Conservation (phyloP, 2,329 filamentous ascomycete genomes). For the Aspergillus proliferans region DNA sequence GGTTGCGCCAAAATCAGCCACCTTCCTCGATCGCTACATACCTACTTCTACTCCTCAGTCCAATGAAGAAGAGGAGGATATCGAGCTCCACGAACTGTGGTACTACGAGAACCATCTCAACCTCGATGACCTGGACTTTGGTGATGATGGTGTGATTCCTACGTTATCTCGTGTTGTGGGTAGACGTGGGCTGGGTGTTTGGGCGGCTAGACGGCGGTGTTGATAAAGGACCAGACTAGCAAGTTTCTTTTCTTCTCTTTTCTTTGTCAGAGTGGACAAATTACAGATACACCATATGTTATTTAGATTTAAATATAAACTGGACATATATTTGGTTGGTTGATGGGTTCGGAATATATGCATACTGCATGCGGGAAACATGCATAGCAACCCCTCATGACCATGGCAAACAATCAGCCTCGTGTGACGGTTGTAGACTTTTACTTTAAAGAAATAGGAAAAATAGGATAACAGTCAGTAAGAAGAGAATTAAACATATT, state of each 20-base stretch:
- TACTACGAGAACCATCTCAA: conserved; percentile 43
- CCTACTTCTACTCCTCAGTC: too few species aligned
- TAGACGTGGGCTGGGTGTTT: conserved; percentile 44
- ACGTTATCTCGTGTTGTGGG: conserved; percentile 44
- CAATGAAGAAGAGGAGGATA: conserved; percentile 7
- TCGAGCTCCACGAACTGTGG: conserved; percentile 37
- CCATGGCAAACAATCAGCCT: too few species aligned
- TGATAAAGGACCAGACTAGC: not conserved
- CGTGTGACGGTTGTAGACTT: too few species aligned
- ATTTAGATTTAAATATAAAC: not conserved
- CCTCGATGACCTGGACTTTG: conserved; percentile 48
- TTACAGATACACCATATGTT: too few species aligned
- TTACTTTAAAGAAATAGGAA: too few species aligned
- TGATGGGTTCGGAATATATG: too few species aligned
- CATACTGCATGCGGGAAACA: too few species aligned
- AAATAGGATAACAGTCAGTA: too few species aligned
- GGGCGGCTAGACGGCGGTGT: conserved; percentile 36
- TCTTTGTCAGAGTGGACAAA: not conserved
- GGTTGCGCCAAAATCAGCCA: conserved; percentile 41
- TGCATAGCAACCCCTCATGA: too few species aligned
- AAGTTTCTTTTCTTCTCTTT: conserved; percentile 3
- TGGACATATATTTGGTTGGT: not conserved
- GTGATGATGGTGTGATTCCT: conserved; percentile 40
- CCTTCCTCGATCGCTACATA: conserved; percentile 36
- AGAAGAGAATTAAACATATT: too few species aligned